Percentiles rank a stretch among this genome's conserved stretches.
Conservation (phyloP, 2,329 filamentous ascomycete genomes). For the Epichloe brachyelytri region DNA sequence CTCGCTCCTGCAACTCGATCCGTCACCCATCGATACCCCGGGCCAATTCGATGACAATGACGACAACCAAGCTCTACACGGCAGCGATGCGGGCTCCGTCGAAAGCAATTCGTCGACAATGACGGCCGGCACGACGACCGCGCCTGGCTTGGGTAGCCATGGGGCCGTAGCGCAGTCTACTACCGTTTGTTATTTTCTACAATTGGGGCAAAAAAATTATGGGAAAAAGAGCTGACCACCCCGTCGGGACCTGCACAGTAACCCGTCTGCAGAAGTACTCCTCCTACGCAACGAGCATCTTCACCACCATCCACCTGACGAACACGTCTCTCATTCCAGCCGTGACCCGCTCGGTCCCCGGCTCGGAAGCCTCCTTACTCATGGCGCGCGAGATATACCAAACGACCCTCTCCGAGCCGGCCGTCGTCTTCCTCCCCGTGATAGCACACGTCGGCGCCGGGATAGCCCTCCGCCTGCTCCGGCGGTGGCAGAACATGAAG, state of each 20-base stretch:
- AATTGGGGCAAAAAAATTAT: neutral
- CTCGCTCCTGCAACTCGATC: slow-evolving; percentile 67
- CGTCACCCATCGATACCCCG: slow-evolving; percentile 56
- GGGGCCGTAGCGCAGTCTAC: slow-evolving; percentile 56
- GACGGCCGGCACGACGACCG: slow-evolving; percentile 23
- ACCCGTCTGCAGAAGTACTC: slow-evolving; percentile 72
- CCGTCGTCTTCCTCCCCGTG: slow-evolving; percentile 65
- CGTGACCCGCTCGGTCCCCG: slow-evolving; percentile 55
- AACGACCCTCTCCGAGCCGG: slow-evolving; percentile 63
- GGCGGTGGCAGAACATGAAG: slow-evolving; percentile 55
- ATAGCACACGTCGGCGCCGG: slow-evolving; percentile 66
- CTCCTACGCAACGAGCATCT: slow-evolving; percentile 70
- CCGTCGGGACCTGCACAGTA: slow-evolving; percentile 8
- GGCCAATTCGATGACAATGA: slow-evolving; percentile 19
- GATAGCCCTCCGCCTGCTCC: slow-evolving; percentile 60
- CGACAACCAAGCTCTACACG: slow-evolving; percentile 8
- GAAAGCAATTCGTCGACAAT: slow-evolving; percentile 26
- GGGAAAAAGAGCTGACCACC: neutral
- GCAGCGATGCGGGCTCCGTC: slow-evolving; percentile 18
- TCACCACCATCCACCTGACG: slow-evolving; percentile 62
- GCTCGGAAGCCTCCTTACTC: slow-evolving; percentile 75
- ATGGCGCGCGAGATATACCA: slow-evolving; percentile 90
- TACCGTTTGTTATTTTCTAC: slow-evolving; percentile 47
- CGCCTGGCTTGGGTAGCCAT: slow-evolving; percentile 35
- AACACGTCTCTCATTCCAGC: slow-evolving; percentile 77